Evolutionary conservation across 1,284 basidiomycete species (phyloP).

Genomic region (Meripilus lineatus): DNA sequence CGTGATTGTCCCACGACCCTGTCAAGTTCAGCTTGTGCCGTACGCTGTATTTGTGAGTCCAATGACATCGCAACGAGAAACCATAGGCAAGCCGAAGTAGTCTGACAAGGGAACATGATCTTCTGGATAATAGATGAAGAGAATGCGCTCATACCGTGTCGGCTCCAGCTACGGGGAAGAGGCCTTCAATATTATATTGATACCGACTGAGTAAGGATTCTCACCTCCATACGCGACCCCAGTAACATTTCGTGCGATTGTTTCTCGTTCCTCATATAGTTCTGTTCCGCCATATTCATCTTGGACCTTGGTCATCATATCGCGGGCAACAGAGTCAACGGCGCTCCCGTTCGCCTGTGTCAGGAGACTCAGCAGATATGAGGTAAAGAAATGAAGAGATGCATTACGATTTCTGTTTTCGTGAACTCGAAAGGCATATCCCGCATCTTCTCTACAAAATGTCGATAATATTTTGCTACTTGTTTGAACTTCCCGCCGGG

Average conservation of each 20-base stretch:
- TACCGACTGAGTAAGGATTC: no score
- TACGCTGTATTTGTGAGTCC: slow-evolving; percentile 6
- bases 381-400: no score
- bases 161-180: no score
- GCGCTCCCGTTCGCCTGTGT: neutral
- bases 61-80: slow-evolving; percentile 1
- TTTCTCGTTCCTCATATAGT: neutral
- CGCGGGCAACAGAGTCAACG: neutral
- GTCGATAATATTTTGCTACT: slow-evolving; percentile 31
- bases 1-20: slow-evolving; percentile 10
- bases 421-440: slow-evolving; percentile 5
- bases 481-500: slow-evolving; percentile 37
- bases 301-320: slow-evolving; percentile 1
- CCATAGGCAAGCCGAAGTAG: neutral
- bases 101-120: neutral
- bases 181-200: no score
- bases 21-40: slow-evolving; percentile 25
- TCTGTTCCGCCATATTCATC: neutral
- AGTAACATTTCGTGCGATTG: slow-evolving; percentile 4
- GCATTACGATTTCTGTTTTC: no score
- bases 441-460: slow-evolving; percentile 4
- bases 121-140: no score
- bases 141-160: no score
- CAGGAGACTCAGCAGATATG: no score
- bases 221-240: slow-evolving; percentile 4